These are phyloP conservation scores for Verbascum thapsus DNA, from an alignment of 257 asterid genomes.

Conservation along the genomic window DNA sequence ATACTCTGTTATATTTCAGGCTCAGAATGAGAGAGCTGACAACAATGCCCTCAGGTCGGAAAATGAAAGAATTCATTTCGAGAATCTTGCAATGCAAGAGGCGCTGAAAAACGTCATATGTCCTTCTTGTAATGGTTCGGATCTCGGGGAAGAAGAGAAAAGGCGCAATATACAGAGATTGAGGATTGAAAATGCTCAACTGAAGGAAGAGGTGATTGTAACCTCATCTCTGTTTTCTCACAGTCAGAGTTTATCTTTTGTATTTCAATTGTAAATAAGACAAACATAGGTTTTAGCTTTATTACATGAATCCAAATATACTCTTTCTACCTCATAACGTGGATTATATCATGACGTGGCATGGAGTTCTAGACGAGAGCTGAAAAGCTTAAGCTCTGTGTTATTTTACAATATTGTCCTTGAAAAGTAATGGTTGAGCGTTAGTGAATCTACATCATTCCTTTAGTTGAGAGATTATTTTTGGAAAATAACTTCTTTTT, in stretches of 20 bases:
- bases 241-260: conserved; percentile 15
- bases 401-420: too few species aligned
- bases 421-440: too few species aligned
- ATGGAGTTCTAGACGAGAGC: too few species aligned
- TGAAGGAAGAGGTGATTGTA: conserved; percentile 54
- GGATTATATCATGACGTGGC: too few species aligned
- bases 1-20: conserved; percentile 34
- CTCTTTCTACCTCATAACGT: too few species aligned
- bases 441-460: too few species aligned
- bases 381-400: too few species aligned
- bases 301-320: conserved; percentile 11
- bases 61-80: conserved; percentile 52
- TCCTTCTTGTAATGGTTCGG: conserved; percentile 43
- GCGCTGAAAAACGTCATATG: conserved; percentile 46
- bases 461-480: too few species aligned
- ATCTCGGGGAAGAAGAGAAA: conserved; percentile 45
- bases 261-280: background rate
- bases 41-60: conserved; percentile 50
- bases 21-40: conserved; percentile 52
- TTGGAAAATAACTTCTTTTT: too few species aligned
- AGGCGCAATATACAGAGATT: conserved; percentile 36
- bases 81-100: conserved; percentile 58
- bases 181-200: conserved; percentile 49
- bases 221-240: background rate
- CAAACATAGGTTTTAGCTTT: background rate